phyloP scores from a whole-genome alignment of 495 filamentous ascomycete species.

The Penicillium antarcticum region DNA sequence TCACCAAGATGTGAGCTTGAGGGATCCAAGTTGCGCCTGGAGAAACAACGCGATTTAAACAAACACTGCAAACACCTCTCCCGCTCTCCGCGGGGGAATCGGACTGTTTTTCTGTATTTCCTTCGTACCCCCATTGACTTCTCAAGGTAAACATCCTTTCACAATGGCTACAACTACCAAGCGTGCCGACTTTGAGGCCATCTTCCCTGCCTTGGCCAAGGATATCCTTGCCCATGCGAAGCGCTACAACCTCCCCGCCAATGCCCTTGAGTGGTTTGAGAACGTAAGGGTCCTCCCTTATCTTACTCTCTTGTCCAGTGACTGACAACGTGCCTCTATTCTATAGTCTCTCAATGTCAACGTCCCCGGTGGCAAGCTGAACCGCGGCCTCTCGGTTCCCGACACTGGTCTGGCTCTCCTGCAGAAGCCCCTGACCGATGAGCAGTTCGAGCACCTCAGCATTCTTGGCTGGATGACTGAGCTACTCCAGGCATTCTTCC shows the following conservation, averaged over 20 bases:
- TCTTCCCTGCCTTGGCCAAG: slow-evolving; percentile 78
- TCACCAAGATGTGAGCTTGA: not conserved
- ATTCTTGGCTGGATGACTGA: slow-evolving; percentile 96
- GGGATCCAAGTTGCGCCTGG: slow-evolving; percentile 2
- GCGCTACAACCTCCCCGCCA: slow-evolving; percentile 75
- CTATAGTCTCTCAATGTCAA: slow-evolving; percentile 76
- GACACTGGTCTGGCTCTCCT: slow-evolving; percentile 83
- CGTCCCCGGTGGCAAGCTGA: slow-evolving; percentile 91
- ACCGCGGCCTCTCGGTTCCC: slow-evolving; percentile 95
- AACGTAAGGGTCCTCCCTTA: slow-evolving; percentile 52
- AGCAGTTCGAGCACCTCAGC: slow-evolving; percentile 81
- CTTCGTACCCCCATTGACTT: slow-evolving; percentile 4
- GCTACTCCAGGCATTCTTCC: slow-evolving; percentile 96
- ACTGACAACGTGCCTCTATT: not conserved
- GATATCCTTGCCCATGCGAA: slow-evolving; percentile 72
- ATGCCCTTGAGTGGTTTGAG: slow-evolving; percentile 84
- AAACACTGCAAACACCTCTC: slow-evolving; percentile 26
- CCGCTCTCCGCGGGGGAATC: slow-evolving; percentile 15
- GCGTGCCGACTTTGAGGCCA: slow-evolving; percentile 78
- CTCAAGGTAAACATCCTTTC: slow-evolving; percentile 3
- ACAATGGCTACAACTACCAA: slow-evolving; percentile 65
- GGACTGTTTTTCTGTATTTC: not conserved
- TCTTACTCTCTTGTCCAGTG: not conserved
- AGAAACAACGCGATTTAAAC: not conserved
- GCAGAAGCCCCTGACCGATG: slow-evolving; percentile 62